A percentile compares a stretch with the other conserved stretches of the same genome.
Conservation (phyloP, 257 asterid species). For the Solanum chmielewskii region DNA sequence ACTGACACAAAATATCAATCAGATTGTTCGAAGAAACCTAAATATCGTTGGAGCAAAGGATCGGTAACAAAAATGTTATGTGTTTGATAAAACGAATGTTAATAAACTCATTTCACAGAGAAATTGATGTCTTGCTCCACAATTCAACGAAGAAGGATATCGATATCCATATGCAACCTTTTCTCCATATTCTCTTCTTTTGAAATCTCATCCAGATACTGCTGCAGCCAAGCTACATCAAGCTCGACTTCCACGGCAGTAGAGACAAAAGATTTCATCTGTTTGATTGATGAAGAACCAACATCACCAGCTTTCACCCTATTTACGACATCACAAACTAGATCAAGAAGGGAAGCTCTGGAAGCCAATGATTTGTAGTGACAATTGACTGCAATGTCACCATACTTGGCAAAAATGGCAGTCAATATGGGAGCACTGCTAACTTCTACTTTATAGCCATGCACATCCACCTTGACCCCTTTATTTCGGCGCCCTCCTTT, state of each 20-base stretch:
- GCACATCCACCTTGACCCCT: background rate
- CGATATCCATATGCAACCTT: background rate
- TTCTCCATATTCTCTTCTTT: background rate
- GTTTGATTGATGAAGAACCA: slow-evolving; percentile 9
- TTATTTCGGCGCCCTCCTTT: background rate
- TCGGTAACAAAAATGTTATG: background rate
- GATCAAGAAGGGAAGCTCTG: slow-evolving; percentile 27
- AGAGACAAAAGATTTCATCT: slow-evolving; percentile 14
- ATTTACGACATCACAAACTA: slow-evolving; percentile 13
- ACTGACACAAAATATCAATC: background rate
- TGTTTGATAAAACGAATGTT: background rate
- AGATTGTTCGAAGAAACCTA: background rate
- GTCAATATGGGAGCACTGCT: slow-evolving; percentile 10
- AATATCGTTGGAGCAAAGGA: background rate
- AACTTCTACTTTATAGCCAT: slow-evolving; percentile 25
- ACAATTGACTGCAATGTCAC: slow-evolving; percentile 26
- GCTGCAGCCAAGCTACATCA: slow-evolving; percentile 22
- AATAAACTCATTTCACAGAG: background rate
- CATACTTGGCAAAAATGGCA: slow-evolving; percentile 24
- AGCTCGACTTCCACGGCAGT: slow-evolving; percentile 12
- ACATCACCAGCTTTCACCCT: slow-evolving; percentile 5
- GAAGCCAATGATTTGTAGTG: slow-evolving; percentile 13
- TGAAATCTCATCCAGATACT: slow-evolving; percentile 5
- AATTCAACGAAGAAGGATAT: background rate
- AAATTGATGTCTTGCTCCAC: background rate